Percentiles rank a stretch among this genome's conserved stretches.
Evolutionary conservation across 768 basidiomycete genomes (phyloP).

Genomic region (Agaricus bisporus): DNA sequence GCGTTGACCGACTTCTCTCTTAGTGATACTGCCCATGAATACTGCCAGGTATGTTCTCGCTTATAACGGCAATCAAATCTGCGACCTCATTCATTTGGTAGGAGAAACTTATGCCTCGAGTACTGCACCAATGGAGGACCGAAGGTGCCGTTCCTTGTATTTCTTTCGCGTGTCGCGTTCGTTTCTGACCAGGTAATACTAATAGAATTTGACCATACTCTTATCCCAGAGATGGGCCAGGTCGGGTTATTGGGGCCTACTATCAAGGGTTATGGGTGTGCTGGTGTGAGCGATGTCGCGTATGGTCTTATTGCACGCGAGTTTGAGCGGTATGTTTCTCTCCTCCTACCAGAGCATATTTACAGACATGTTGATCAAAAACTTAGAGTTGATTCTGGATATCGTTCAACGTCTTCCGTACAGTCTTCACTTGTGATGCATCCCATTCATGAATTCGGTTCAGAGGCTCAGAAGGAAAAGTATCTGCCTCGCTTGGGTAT

Average conservation of each 20-base stretch:
- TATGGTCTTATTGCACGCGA: conserved; percentile 94
- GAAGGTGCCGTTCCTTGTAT: conserved; percentile 49
- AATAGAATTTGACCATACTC: conserved; percentile 67
- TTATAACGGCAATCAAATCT: not conserved
- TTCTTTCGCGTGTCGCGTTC: not conserved
- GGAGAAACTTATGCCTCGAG: conserved; percentile 82
- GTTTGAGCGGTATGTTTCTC: conserved; percentile 66
- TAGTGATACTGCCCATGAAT: conserved; percentile 74
- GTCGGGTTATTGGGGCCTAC: conserved; percentile 90
- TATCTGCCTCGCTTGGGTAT: conserved; percentile 81
- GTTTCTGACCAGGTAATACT: not conserved
- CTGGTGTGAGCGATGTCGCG: conserved; percentile 85
- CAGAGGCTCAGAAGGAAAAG: conserved; percentile 84
- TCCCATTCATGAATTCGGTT: conserved; percentile 84
- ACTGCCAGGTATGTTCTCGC: conserved; percentile 59
- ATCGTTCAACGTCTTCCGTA: conserved; percentile 91
- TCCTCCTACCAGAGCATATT: too few relatives aligned
- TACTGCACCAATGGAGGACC: conserved; percentile 82
- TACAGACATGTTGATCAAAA: too few relatives aligned
- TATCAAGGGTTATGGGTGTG: conserved; percentile 90
- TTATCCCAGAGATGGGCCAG: conserved; percentile 88
- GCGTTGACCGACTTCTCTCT: conserved; percentile 2
- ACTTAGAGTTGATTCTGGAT: conserved; percentile 87
- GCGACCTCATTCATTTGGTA: conserved; percentile 22
- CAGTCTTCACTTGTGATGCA: conserved; percentile 98